Evolutionary conservation across 768 basidiomycete genomes (phyloP), one percentile per base, ranked within the genome.

Genomic region (Heimioporus sp.): DNA sequence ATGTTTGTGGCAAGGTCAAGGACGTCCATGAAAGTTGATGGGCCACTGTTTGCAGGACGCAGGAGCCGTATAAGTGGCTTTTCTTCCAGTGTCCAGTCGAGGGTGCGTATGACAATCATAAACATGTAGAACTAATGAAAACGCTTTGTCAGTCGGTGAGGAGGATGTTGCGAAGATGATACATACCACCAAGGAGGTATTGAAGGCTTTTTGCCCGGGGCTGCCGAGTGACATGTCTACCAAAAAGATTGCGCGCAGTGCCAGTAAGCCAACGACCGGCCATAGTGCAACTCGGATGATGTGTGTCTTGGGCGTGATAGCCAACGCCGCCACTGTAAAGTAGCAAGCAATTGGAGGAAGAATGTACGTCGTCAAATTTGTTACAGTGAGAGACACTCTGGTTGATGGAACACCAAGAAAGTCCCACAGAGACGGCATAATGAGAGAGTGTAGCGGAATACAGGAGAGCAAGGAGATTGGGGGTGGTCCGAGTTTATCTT

Each of bases 1-100:
- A 80, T 57, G 53, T 77, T 82, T 57, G 67, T 70, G 21, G 54
- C 55, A 17, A 87, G 72, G 48, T 86, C 83, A 13, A 76, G 55
- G 2, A 77, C 76, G 49, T 87, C 76, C 39, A 50, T 37, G 32
- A 53, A 16, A 39, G 38, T 37, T 2, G 55, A 52, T 7, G 48
- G 35, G 11, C 42, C 24, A 19, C 45, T 24, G 3, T 46, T 49
- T 11, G 24, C 24, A 28, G 56, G 58, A 31, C 52, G 56, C 19
- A 50, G 20, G 19, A 44, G 39, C 17, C 64, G 62, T 16, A 51
- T 39, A 1, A 56, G 51, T 16, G 58, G 61, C 12, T 53, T 46
- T 19, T 55, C 51, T 10, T 31, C 17, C 7, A 56, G 34, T 1
- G 57, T 41, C 63, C 58, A 67, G 24, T 58, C 48, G n/a, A 66